Conservation (phyloP, 1,284 basidiomycete species). For the Tylopilus sp. region DNA sequence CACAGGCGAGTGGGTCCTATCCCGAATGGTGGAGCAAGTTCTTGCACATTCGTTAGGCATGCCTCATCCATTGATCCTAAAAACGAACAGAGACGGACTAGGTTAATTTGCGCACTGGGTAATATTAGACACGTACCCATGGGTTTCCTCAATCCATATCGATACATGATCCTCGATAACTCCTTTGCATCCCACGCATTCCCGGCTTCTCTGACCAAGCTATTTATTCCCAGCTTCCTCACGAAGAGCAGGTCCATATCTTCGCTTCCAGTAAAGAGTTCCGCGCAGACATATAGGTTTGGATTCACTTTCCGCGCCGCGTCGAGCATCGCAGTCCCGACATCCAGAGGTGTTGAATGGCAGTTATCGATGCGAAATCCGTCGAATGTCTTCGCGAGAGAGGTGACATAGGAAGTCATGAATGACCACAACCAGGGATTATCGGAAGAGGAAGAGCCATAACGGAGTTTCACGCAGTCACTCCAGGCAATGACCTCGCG, state of each 20-base stretch:
- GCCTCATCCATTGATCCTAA: constrained; percentile 87
- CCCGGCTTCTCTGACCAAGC: constrained; percentile 86
- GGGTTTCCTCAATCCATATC: constrained; percentile 86
- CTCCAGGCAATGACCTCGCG: constrained; percentile 97
- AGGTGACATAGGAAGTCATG: constrained; percentile 84
- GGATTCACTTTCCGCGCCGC: constrained; percentile 86
- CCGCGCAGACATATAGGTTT: constrained; percentile 92
- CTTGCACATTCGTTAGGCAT: constrained; percentile 73
- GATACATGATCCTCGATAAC: constrained; percentile 79
- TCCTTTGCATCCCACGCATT: constrained; percentile 89
- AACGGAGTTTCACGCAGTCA: constrained; percentile 97
- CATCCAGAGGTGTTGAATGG: constrained; percentile 93
- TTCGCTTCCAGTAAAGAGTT: constrained; percentile 94
- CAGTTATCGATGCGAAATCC: constrained; percentile 98
- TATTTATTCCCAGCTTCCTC: constrained; percentile 86
- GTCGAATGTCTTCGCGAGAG: constrained; percentile 80
- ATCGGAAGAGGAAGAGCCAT: constrained; percentile 71
- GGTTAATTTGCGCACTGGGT: background rate
- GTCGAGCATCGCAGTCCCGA: constrained; percentile 91
- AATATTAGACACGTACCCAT: constrained; percentile 53
- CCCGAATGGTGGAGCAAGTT: constrained; percentile 73
- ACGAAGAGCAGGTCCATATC: constrained; percentile 92
- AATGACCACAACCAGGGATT: constrained; percentile 96
- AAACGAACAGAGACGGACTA: background rate
- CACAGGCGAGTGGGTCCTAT: constrained; percentile 74